phyloP scores from a whole-genome alignment of 2,329 filamentous ascomycete species.

The Coniochaeta sp. region DNA sequence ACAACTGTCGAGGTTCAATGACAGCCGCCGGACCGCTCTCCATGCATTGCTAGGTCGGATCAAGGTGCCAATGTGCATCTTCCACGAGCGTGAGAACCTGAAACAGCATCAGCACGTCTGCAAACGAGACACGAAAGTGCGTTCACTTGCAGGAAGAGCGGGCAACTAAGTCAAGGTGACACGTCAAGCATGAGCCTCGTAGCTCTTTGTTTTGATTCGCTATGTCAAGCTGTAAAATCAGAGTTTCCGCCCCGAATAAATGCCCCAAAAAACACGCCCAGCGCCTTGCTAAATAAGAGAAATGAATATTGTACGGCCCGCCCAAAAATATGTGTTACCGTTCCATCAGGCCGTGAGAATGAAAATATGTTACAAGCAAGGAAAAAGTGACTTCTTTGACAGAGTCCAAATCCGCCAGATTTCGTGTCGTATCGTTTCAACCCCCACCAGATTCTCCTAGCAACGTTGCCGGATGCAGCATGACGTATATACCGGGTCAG shows the following conservation, averaged over 20 bases:
- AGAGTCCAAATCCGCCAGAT: background rate
- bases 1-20: too few relatives aligned
- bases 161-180: background rate
- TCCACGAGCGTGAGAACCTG: too few relatives aligned
- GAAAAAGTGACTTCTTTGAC: too few relatives aligned
- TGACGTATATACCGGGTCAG: background rate
- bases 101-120: background rate
- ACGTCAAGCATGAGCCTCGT: background rate
- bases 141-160: background rate
- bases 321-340: background rate
- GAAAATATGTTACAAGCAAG: background rate
- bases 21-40: too few relatives aligned
- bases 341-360: background rate
- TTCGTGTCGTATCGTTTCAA: background rate
- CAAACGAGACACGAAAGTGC: background rate
- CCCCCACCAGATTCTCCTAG: background rate
- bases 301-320: background rate
- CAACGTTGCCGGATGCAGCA: background rate
- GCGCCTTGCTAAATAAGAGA: background rate
- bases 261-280: background rate
- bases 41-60: too few relatives aligned
- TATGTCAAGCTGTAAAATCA: background rate
- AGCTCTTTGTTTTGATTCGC: background rate
- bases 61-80: too few relatives aligned
- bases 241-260: background rate